A percentile compares a stretch with the other conserved stretches of the same genome.
phyloP scores from a whole-genome alignment of 225 moss, liverwort and hornwort genomes.

The Sphagnum tenellum region DNA sequence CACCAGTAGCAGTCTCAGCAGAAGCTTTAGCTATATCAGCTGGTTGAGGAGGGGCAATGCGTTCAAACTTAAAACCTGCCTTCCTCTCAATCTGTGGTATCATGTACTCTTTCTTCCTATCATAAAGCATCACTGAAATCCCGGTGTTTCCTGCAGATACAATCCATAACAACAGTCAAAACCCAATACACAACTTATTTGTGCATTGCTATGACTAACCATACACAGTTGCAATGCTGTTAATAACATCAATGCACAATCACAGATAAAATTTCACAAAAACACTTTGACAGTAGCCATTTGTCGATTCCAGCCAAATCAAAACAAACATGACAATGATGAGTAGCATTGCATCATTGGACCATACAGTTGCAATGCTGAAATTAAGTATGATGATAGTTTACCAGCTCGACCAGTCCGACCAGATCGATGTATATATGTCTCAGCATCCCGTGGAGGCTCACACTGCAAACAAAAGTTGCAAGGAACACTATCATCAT shows the following conservation, averaged over 20 bases:
- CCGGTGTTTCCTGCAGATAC: slow-evolving; percentile 49
- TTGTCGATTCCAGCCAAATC: no score
- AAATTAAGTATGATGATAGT: not conserved
- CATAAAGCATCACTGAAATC: slow-evolving; percentile 74
- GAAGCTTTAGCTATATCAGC: slow-evolving; percentile 63
- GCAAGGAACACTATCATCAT: not conserved
- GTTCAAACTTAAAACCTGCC: slow-evolving; percentile 61
- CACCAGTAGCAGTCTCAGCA: slow-evolving; percentile 38
- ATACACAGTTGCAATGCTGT: no score
- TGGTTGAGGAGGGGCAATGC: slow-evolving; percentile 64
- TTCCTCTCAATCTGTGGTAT: slow-evolving; percentile 68
- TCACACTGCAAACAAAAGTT: slow-evolving; percentile 30
- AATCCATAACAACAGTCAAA: not conserved
- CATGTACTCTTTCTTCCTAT: slow-evolving; percentile 91
- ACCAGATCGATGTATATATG: slow-evolving; percentile 94
- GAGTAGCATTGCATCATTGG: no score
- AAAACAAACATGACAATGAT: no score
- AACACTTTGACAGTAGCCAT: no score
- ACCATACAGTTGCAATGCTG: no score
- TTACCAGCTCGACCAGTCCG: slow-evolving; percentile 92
- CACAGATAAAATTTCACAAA: no score
- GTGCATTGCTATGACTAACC: no score
- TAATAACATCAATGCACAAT: no score
- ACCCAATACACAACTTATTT: no score
- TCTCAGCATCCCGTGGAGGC: slow-evolving; percentile 71